Conservation (phyloP, 176 grass and related monocot species). For the Phoenix roebelenii region DNA sequence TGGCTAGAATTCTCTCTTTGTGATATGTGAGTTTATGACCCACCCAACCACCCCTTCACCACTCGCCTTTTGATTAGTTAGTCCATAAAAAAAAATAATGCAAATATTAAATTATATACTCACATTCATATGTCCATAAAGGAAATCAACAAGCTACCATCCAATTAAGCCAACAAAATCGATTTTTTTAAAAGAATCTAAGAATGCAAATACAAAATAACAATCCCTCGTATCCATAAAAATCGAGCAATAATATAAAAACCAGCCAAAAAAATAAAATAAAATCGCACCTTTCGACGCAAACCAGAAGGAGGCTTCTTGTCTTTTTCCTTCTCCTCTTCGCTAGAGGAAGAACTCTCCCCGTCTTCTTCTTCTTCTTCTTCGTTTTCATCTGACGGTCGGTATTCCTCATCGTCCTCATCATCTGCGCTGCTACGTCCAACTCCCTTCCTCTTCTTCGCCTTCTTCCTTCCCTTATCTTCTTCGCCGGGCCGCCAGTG, state of each 20-base stretch:
- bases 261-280: not conserved
- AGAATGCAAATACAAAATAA: not conserved
- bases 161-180: no score
- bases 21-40: no score
- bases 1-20: no score
- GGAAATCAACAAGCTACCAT: no score
- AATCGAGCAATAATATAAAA: not conserved
- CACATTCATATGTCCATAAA: no score
- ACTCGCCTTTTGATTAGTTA: no score
- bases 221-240: not conserved
- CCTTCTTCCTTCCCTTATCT: constrained; percentile 2
- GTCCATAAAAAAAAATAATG: no score
- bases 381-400: constrained; percentile 29
- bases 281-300: constrained; percentile 31
- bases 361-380: constrained; percentile 11
- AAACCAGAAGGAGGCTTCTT: constrained; percentile 28
- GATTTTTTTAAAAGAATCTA: not conserved
- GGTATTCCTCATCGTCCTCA: constrained; percentile 65
- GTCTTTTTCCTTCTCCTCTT: constrained; percentile 6
- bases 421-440: not conserved
- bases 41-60: no score
- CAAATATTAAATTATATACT: no score
- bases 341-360: constrained; percentile 1
- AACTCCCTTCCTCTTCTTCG: constrained; percentile 25
- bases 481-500: not conserved